Evolutionary conservation across 2,329 filamentous ascomycete species (phyloP), one percentile per base, ranked within the genome.

Genomic region (Pseudopyricularia javanii): DNA sequence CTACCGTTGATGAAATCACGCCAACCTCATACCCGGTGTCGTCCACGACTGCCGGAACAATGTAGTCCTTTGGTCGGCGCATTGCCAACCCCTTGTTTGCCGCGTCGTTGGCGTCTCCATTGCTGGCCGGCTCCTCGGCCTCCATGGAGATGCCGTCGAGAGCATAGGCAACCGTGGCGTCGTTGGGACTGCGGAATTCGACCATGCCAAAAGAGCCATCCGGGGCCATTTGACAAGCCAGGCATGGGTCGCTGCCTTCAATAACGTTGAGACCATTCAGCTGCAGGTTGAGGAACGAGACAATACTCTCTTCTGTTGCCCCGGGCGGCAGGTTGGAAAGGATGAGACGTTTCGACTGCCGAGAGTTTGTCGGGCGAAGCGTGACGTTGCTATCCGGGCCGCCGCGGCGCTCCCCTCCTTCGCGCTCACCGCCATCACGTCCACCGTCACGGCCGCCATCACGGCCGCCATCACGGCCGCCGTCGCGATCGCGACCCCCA

Each of bases 241-340:
- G 75, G 64, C 93, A 97, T 34, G 91, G 91, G 61, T 97, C 91
- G 48, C 80, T 78, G 58, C 81, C 83, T 58, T 89, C 83, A 51
- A 95, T 82, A 34, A 96, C 86, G 62, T 98, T 99, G 48, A 98
- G 74, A n/a, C 91, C 90, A 62, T 98, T 97, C 51, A 99, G 79
- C 66, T 97, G 91, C 24, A 95, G 75, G 63, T 98, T 98, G 77
- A 98, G 96, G 71, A 96, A 98, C 22, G 82, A 78, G 55, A 85
- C 72, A 40, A 98, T 66, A 56, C 71, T 73, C 52, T 95, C 91
- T 55, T 95, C 88, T 14, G 80, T 87, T n/a, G 79, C 78, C 24
- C 74, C 78, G 2, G 78, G 62, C 2, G 91, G 86, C 14, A 98
- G 69, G 64, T 95, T 95, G 70, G 89, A 84, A 30, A 91, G 80